Evolutionary conservation across 305 asterid genomes (phyloP).

Genomic region (Plantago rigida): DNA sequence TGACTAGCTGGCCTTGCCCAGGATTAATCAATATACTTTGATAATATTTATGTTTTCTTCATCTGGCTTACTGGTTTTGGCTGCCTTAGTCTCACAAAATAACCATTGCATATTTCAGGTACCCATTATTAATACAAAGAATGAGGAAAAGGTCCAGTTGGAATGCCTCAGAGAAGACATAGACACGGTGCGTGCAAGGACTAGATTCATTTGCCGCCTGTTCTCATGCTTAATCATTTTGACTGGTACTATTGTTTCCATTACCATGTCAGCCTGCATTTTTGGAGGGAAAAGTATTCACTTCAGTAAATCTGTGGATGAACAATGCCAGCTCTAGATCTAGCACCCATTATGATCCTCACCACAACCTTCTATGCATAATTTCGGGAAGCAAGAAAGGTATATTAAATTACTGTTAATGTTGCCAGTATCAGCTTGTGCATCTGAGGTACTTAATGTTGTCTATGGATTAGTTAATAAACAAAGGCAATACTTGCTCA

Average conservation of each 20-base stretch:
- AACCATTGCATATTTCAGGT: slow-evolving; percentile 44
- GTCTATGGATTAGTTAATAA: too few species aligned
- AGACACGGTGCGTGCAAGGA: slow-evolving; percentile 39
- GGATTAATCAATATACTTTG: neutral
- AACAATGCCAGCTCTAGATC: slow-evolving; percentile 69
- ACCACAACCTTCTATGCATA: slow-evolving; percentile 79
- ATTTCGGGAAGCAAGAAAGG: slow-evolving; percentile 73
- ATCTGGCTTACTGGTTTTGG: slow-evolving; percentile 5
- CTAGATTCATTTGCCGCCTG: slow-evolving; percentile 22
- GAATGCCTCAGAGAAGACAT: slow-evolving; percentile 68
- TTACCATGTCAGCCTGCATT: slow-evolving; percentile 55
- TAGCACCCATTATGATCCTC: slow-evolving; percentile 85
- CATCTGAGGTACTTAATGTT: too few species aligned
- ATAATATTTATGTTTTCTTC: neutral
- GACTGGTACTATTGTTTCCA: slow-evolving; percentile 18
- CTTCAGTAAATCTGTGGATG: slow-evolving; percentile 92
- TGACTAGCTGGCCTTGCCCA: too few species aligned
- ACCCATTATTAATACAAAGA: slow-evolving; percentile 57
- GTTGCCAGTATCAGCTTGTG: neutral
- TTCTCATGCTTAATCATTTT: slow-evolving; percentile 17
- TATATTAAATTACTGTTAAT: slow-evolving; percentile 16
- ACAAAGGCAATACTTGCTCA: too few species aligned
- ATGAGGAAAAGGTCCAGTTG: slow-evolving; percentile 66
- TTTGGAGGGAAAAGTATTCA: slow-evolving; percentile 53
- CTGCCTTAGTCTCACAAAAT: slow-evolving; percentile 3